Evolutionary conservation across 2,329 filamentous ascomycete genomes (phyloP), one percentile per base, ranked within the genome.

Genomic region (Colletotrichum chlorophyti): DNA sequence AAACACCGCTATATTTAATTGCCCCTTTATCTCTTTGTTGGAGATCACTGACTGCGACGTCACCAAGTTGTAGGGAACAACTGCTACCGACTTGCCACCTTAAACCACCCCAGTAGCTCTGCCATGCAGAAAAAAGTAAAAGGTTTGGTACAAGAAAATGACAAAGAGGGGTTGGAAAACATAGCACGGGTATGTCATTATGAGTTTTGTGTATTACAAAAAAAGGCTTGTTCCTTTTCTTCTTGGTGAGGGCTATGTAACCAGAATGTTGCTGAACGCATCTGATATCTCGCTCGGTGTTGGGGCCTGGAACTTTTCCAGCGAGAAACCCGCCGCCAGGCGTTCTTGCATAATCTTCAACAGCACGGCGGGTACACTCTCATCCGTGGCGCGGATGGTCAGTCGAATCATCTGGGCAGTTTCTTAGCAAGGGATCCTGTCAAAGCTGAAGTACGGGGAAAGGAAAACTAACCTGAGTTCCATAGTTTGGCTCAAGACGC

Each of bases 331-430:
- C 7, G 74, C 70, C 7, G 89, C 82, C 43, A 98, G 80, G 61
- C 90, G 85, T 63, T 94, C 91, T 70, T 96, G 90, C 92, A 99
- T 96, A 57, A 91, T 78, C 73, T 91, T 93, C 68, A 95, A 79
- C 54, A 99, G 72, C 17, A 94, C 82, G 2, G 85, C 83, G 7
- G 95, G 93, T 0, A 99, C 91, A 27, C 82, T 85, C 69, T 98
- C 95, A 68, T 98, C 94, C 1, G 95, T 99, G 6, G 94, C 95
- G 62, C 95, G 86, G 66, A 99, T 89, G 0, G 95, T 99, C 60
- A 98, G 81, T 50, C 95, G 93, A 68, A 96, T 91, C 92, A 97
- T 97, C 95, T 97, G 65, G 7, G 61, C 4, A n/a, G 24, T 29
- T 24, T 66, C 58, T 69, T 63, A 74, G 65, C 10, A 52, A 57